Evolutionary conservation across 164 flowering plant genomes (phyloP), one percentile per base, ranked within the genome.

Genomic region (Magnolia sinica): DNA sequence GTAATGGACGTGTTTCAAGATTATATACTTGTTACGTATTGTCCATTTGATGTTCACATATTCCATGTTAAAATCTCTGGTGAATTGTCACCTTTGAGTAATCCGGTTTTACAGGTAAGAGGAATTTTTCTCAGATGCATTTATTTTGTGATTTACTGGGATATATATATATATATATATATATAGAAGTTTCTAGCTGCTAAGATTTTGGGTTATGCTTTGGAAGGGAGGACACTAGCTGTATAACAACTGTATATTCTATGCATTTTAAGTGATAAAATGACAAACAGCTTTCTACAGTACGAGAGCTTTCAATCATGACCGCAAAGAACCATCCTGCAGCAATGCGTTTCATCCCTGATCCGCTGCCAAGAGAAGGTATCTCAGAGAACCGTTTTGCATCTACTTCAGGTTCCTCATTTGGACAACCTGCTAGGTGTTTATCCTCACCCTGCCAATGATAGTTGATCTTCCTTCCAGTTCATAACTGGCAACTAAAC

Each of bases 281-380:
- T 96, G 95, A 89, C 95, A 89, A 91, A 96, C 99, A 96, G 99
- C 98, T 96, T 92, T 92, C 96, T 90, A 90, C 97, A 90, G 99
- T 96, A 87, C 92, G 99, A 76, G 98, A 96, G 87, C 96, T 96
- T 74, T 96, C 99, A 74, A 96, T 96, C 82, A 91, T 96, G 96
- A 94, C 97, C 76, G 97, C 94, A 55, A 96, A 96, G 89, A 89
- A 87, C 86, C 97, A 94, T 85, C 99, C 98, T 77, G 94, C 93
- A 64, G 92, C 98, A 51, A 96, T 96, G 97, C 90, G 91, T 10
- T 91, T 96, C 84, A 88, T 96, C 73, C 99, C 98, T 14, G 96
- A 92, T 79, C 98, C 89, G 81, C 83, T 81, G 77, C 76, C 81
- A 65, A 85, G 86, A 75, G 92, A 87, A 50, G 37, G 66, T 70